These are phyloP conservation scores for Wickerhamomyces alni DNA, from an alignment of 805 yeast genomes.

Conservation along the genomic window DNA sequence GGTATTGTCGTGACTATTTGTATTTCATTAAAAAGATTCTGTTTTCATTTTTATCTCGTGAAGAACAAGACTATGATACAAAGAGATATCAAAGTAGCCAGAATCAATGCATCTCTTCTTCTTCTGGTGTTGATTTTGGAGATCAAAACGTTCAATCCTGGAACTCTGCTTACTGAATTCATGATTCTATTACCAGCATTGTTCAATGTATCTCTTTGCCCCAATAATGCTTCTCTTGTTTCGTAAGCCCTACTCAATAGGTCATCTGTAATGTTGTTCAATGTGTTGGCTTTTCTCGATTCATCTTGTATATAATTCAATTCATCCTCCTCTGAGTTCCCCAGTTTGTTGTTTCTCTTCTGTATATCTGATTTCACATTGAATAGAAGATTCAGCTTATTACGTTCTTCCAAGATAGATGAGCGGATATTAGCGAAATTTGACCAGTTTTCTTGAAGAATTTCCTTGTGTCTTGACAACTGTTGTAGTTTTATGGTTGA, in stretches of 20 bases:
- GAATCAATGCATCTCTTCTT: conserved; percentile 79
- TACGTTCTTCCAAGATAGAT: conserved; percentile 66
- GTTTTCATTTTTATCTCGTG: conserved; percentile 26
- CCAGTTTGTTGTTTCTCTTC: conserved; percentile 33
- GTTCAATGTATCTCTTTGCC: conserved; percentile 61
- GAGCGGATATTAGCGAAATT: conserved; percentile 55
- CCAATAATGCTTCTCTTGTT: conserved; percentile 76
- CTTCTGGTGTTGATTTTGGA: conserved; percentile 82
- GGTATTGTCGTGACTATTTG: no score
- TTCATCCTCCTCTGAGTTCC: conserved; percentile 35
- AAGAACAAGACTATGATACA: conserved; percentile 70
- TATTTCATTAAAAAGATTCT: no score
- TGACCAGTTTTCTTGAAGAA: conserved; percentile 59
- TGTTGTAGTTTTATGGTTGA: conserved; percentile 77
- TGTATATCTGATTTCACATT: conserved; percentile 72
- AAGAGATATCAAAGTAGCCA: conserved; percentile 64
- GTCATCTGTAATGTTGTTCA: conserved; percentile 72
- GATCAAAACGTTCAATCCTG: conserved; percentile 75
- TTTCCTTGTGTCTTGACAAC: conserved; percentile 74
- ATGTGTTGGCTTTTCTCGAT: conserved; percentile 60
- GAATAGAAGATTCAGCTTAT: conserved; percentile 64
- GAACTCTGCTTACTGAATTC: conserved; percentile 60
- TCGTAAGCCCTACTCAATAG: conserved; percentile 80
- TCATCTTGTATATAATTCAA: conserved; percentile 79
- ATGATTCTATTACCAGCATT: conserved; percentile 60